Evolutionary conservation across 2,329 filamentous ascomycete species (phyloP), one percentile per base, ranked within the genome.

Genomic region (Fusarium miscanthi): DNA sequence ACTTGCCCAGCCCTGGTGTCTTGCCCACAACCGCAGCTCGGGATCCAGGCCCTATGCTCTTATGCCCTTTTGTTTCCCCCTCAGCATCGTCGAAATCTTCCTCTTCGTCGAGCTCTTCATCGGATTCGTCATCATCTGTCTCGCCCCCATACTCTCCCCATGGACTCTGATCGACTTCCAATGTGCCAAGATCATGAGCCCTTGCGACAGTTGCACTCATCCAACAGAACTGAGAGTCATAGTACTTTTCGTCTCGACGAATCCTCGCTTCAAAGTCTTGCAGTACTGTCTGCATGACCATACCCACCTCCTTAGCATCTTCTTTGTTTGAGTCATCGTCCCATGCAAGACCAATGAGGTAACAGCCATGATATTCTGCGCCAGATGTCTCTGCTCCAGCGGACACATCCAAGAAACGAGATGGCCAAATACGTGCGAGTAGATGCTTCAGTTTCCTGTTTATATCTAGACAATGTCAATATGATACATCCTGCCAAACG

Each of bases 401-500:
- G 2, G 67, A 61, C 5, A 70, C 54, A 35, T 84, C 82, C 10
- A 87, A 83, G 66, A 92, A 92, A 14, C 88, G 84, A 11, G 85
- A 86, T 4, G 90, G 90, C 90, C 90, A 92, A 27, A 92, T 88
- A 25, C 89, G 85, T 4, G 87, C 84, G 51, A 86, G 80, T 7
- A 91, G 74, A 4, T 81, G 78, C 1, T 87, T 86, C 21, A 89
- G 78, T 17, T 85, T 84, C 52, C 85, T 85, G 65, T 87, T 82
- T 23, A 92, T 80, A 66, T 91, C 90, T 89, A 63, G 27, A n/a
- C 16, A 43, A 52, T 58, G 21, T 62, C 33, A 75, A 66, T 37
- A 46, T 59, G 5, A 14, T 48, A 17, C 23, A 30, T 43, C 10
- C 25, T 31, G 23, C 10, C 19, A n/a, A 49, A 30, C 12, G 27